Evolutionary conservation across 2,329 filamentous ascomycete species (phyloP), one percentile per base, ranked within the genome.

Genomic region (Trichothecium sympodiale): DNA sequence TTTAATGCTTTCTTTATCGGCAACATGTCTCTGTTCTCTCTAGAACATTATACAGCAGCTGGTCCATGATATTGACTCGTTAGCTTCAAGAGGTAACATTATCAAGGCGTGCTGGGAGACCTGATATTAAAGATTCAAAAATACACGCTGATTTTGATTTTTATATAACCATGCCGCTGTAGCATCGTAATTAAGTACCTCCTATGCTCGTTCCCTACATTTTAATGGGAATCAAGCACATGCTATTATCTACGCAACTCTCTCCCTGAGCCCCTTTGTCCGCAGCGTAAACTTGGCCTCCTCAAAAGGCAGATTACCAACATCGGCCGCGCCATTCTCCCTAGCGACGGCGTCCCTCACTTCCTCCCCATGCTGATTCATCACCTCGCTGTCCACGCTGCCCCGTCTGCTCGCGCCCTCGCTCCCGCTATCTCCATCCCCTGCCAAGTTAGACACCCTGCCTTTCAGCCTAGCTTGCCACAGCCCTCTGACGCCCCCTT

Each of bases 401-500:
- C 58, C 62, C 14, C 63, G 56, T 0, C 62, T 49, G 29, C 64
- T 67, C 0, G 52, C 55, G 1, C 55, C 55, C 1, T 51, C 54
- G 25, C 56, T 46, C 29, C 59, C 29, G 3, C 28, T 17, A 26
- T 20, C 29, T 6, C 14, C 16, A 20, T 17, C 31, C 8, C 2
- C 31, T 17, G 43, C 3, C 46, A 49, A 37, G 38, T 14, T 54
- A 43, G 12, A 44, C 48, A 2, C 51, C 32, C 56, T 48, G 14
- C 60, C 56, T 28, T 60, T 61, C 18, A 69, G 46, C 23, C 66
- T 55, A 0, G 71, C 70, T 0, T 62, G 62, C 60, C 72, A 70
- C 3, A 80, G 52, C 0, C 75, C 76, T 18, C 74, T 59, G 0
- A 80, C 67, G 8, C 75, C 76, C 10, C 76, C 76, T 29, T 64